Evolutionary conservation across 257 asterid species (phyloP).

Genomic region (Verbascum thapsus): DNA sequence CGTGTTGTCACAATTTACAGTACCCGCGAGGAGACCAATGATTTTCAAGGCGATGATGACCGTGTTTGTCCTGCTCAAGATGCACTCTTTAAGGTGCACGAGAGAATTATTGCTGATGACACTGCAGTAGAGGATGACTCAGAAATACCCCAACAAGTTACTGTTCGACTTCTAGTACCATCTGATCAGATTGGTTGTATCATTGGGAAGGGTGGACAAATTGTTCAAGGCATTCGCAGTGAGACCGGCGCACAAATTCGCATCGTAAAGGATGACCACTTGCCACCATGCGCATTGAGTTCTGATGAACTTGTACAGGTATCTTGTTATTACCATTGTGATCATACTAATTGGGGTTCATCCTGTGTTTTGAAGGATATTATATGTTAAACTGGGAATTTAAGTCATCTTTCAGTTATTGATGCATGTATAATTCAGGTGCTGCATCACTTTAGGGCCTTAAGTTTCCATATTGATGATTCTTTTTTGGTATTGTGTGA

Average conservation of each 20-base stretch:
- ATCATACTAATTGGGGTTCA: not conserved
- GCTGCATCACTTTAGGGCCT: not conserved
- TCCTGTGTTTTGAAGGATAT: not conserved
- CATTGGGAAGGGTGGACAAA: slow-evolving; percentile 95
- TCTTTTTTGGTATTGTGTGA: slow-evolving; percentile 23
- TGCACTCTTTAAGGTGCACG: slow-evolving; percentile 91
- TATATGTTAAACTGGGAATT: not conserved
- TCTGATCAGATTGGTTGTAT: slow-evolving; percentile 95
- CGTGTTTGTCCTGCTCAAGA: slow-evolving; percentile 82
- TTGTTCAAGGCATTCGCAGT: slow-evolving; percentile 74
- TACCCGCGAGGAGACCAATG: slow-evolving; percentile 72
- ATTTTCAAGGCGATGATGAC: slow-evolving; percentile 58
- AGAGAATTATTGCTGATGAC: slow-evolving; percentile 73
- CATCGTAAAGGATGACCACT: slow-evolving; percentile 79
- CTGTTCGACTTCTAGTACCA: slow-evolving; percentile 79
- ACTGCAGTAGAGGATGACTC: slow-evolving; percentile 53
- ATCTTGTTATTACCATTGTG: slow-evolving; percentile 25
- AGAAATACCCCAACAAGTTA: slow-evolving; percentile 60
- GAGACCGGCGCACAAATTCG: slow-evolving; percentile 95
- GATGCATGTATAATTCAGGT: not conserved
- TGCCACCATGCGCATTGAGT: slow-evolving; percentile 82
- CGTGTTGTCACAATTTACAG: slow-evolving; percentile 86
- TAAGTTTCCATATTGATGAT: not conserved
- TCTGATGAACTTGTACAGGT: slow-evolving; percentile 98
- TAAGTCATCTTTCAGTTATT: not conserved